Evolutionary conservation across 352 stramenopile genomes (phyloP).

Genomic region (Globisporangium ultimum): DNA sequence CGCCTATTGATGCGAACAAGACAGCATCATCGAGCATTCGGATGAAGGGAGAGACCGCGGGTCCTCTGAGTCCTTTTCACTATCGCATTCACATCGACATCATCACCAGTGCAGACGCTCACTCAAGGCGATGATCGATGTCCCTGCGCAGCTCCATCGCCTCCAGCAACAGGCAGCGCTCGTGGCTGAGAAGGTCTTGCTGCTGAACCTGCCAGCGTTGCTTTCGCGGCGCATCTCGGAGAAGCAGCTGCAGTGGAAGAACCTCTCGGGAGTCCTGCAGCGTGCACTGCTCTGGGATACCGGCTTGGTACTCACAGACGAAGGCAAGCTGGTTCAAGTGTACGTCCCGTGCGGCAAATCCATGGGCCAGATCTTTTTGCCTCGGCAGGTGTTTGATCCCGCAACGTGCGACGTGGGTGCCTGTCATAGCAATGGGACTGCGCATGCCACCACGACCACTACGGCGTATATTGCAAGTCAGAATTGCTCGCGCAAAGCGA

Average conservation of each 20-base stretch:
- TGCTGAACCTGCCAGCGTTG: slow-evolving; percentile 26
- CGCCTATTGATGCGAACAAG: too few species aligned
- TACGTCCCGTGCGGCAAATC: slow-evolving; percentile 10
- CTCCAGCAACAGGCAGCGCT: background rate
- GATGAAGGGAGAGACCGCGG: too few species aligned
- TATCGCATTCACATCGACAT: too few species aligned
- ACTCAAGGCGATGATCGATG: background rate
- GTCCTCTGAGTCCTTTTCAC: background rate
- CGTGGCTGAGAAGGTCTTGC: background rate
- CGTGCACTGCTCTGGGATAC: slow-evolving; percentile 72
- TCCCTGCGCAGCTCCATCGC: background rate
- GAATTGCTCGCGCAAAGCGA: slow-evolving; percentile 3
- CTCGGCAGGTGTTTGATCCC: background rate
- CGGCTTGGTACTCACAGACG: slow-evolving; percentile 14
- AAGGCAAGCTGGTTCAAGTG: slow-evolving; percentile 9
- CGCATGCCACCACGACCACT: background rate
- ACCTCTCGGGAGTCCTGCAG: slow-evolving; percentile 58
- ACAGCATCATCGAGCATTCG: too few species aligned
- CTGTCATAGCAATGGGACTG: background rate
- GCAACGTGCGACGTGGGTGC: slow-evolving; percentile 3
- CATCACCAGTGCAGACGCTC: too few species aligned
- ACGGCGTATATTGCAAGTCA: background rate
- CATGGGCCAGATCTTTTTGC: slow-evolving; percentile 9
- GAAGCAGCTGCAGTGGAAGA: slow-evolving; percentile 11
- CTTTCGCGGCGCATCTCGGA: slow-evolving; percentile 38